These are phyloP conservation scores for Drosera spatulata DNA, from an alignment of 179 eudicot species.

Conservation along the genomic window DNA sequence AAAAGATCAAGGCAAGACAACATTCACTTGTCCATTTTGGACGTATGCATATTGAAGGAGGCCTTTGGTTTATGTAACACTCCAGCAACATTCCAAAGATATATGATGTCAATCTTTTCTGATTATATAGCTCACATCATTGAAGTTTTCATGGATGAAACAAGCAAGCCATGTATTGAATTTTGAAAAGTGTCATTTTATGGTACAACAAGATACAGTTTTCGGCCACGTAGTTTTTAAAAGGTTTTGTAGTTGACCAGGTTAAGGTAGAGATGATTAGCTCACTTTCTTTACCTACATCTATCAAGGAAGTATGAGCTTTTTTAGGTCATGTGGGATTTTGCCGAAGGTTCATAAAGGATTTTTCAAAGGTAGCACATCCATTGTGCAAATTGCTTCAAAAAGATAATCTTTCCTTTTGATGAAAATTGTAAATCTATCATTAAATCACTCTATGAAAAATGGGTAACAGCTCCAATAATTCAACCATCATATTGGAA, in stretches of 20 bases:
- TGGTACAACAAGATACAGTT: not conserved
- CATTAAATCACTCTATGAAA: no score
- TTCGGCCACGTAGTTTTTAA: not conserved
- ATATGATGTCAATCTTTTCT: not conserved
- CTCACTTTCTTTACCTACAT: not conserved
- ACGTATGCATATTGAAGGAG: not conserved
- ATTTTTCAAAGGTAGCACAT: not conserved
- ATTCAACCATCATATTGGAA: not conserved
- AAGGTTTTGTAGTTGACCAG: not conserved
- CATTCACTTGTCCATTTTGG: not conserved
- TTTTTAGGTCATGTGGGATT: not conserved
- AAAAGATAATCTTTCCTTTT: not conserved
- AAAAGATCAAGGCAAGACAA: slow-evolving; percentile 1
- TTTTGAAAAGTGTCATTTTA: not conserved
- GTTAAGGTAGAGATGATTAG: not conserved
- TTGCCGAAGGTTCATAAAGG: not conserved
- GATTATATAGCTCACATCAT: not conserved
- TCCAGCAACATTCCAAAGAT: no score
- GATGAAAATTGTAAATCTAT: not conserved
- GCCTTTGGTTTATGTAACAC: no score
- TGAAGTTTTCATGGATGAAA: slow-evolving; percentile 9
- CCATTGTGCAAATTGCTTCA: not conserved
- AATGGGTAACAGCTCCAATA: not conserved
- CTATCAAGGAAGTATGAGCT: not conserved
- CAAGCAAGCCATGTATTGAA: not conserved